phyloP scores from a whole-genome alignment of 768 basidiomycete genomes.

The Pulveroboletus frians region DNA sequence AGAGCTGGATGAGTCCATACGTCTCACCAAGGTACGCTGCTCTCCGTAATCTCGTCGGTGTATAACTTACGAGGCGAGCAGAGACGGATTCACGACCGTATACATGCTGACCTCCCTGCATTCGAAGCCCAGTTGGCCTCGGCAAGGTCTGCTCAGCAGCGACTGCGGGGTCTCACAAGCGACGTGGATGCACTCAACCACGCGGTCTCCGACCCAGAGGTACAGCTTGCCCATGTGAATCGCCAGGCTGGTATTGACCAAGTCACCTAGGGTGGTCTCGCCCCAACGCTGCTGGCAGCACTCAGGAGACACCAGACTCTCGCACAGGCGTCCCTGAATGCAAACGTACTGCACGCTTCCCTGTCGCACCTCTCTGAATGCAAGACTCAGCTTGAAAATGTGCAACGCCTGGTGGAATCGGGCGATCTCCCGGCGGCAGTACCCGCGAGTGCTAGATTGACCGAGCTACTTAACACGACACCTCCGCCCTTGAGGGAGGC shows the following conservation, averaged over 20 bases:
- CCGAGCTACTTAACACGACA: slow-evolving; percentile 40
- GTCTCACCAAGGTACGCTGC: slow-evolving; percentile 57
- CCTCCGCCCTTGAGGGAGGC: slow-evolving; percentile 51
- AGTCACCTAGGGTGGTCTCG: slow-evolving; percentile 55
- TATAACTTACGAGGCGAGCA: slow-evolving; percentile 28
- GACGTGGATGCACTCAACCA: slow-evolving; percentile 51
- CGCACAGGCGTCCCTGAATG: slow-evolving; percentile 58
- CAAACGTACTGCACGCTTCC: slow-evolving; percentile 44
- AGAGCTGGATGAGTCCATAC: slow-evolving; percentile 69
- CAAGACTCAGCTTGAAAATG: slow-evolving; percentile 39
- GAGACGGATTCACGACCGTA: slow-evolving; percentile 68
- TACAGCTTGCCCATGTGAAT: slow-evolving; percentile 27
- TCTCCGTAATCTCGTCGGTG: neutral
- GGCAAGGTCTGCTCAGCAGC: slow-evolving; percentile 60
- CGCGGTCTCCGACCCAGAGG: slow-evolving; percentile 55
- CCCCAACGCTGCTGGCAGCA: slow-evolving; percentile 51
- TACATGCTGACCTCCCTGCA: slow-evolving; percentile 54
- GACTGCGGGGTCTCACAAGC: slow-evolving; percentile 44
- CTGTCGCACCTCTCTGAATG: slow-evolving; percentile 54
- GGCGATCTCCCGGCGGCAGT: slow-evolving; percentile 67
- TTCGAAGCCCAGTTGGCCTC: slow-evolving; percentile 62
- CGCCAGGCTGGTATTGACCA: slow-evolving; percentile 7
- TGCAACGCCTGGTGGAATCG: slow-evolving; percentile 43
- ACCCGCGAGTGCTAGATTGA: slow-evolving; percentile 37
- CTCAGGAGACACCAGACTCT: slow-evolving; percentile 59